Conservation (phyloP, 148 eudicot genomes). For the Amaranthus hypochondriacus region DNA sequence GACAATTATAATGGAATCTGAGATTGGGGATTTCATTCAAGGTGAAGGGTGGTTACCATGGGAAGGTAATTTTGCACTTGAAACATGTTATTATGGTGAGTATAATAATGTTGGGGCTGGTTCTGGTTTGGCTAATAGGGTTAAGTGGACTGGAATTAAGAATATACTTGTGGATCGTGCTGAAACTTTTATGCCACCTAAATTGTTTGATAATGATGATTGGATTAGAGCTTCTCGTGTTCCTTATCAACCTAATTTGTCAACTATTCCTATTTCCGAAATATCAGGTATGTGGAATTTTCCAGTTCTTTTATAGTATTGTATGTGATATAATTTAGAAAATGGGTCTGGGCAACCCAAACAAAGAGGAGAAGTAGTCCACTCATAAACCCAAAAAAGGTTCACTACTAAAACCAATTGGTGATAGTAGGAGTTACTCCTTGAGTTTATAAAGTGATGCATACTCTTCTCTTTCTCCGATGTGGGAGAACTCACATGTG, state of each 20-base stretch:
- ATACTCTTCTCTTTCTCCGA: no score
- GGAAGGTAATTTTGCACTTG: constrained; percentile 38
- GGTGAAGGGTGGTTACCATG: constrained; percentile 62
- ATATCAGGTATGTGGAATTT: not conserved
- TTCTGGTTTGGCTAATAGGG: constrained; percentile 30
- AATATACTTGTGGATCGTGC: constrained; percentile 21
- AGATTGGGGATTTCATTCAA: constrained; percentile 46
- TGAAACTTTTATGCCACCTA: constrained; percentile 29
- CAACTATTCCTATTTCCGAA: not conserved
- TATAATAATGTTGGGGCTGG: constrained; percentile 51
- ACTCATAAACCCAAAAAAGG: no score
- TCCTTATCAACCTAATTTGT: constrained; percentile 32
- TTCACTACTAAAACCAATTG: no score
- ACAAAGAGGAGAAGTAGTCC: no score
- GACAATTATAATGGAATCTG: constrained; percentile 63
- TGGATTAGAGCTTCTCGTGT: constrained; percentile 33
- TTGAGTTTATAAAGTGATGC: no score
- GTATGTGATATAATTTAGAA: no score
- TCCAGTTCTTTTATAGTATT: no score
- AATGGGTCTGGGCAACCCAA: no score
- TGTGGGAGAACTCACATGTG: no score
- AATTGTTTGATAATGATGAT: constrained; percentile 21
- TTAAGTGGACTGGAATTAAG: constrained; percentile 42
- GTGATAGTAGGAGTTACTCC: no score
- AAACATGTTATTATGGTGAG: constrained; percentile 54